Evolutionary conservation across 164 flowering plant species (phyloP), one percentile per base, ranked within the genome.

Genomic region (Magnolia kwangsiensis): DNA sequence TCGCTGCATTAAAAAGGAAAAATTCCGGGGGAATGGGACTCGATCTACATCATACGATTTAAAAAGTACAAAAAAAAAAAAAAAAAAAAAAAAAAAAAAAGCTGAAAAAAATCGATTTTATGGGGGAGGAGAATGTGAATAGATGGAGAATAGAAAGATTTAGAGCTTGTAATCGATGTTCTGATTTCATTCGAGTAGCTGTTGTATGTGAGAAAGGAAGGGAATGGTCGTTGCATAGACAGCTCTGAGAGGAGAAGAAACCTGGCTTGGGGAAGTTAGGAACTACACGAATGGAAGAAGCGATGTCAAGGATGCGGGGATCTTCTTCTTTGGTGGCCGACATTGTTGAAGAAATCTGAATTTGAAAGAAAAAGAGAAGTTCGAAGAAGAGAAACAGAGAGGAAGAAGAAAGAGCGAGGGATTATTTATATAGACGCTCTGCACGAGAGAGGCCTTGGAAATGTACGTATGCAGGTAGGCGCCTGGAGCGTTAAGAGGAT

Each of bases 241-340:
- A 55, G 61, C 61, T 16, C 4, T 14, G 50, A 76, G 18, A 72
- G 8, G 18, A 37, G 31, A 66, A 18, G 16, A 9, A 75, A 91
- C 98, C 98, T 83, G 89, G 85, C 82, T 90, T 89, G 21, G 98
- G 98, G 73, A 93, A 93, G 83, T 93, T 61, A 37, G 98, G 98
- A 67, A 93, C 90, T 50, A 93, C 96, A 0, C 98, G 89, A 76
- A 93, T 91, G 81, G 78, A 82, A 67, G 89, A 81, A 80, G 87
- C 78, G 86, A 93, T 91, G 82, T 80, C 87, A 63, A 77, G 75
- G 81, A 93, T 83, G 61, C 96, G 93, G 74, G 94, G 89, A 83
- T 93, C 96, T 71, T 86, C 80, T 37, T 78, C 82, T 67, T 74
- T 84, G 79, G 63, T 78, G 78, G 78, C 83, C 77, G 93, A 89